Conservation (phyloP, 116 monocot genomes). For the Iris pallida region DNA sequence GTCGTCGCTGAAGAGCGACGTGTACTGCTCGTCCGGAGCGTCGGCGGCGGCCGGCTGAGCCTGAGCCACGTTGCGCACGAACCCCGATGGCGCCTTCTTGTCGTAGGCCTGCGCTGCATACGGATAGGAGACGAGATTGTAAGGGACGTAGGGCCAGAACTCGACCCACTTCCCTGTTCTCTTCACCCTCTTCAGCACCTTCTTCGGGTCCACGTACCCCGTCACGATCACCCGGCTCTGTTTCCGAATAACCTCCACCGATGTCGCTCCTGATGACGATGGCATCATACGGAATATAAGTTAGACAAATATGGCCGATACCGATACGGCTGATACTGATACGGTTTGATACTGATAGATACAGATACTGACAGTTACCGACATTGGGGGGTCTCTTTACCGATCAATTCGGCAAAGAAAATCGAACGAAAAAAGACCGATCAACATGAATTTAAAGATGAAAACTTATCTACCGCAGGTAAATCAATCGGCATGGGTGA, state of each 20-base stretch:
- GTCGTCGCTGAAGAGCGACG: slow-evolving; percentile 46
- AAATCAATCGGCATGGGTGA: too few relatives aligned
- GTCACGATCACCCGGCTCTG: slow-evolving; percentile 54
- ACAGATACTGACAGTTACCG: too few relatives aligned
- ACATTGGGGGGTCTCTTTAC: too few relatives aligned
- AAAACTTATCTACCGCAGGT: too few relatives aligned
- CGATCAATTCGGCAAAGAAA: too few relatives aligned
- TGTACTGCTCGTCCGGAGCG: slow-evolving; percentile 26
- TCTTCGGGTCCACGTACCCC: slow-evolving; percentile 57
- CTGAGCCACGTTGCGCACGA: slow-evolving; percentile 26
- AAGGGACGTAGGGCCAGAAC: slow-evolving; percentile 69
- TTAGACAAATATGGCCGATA: too few relatives aligned
- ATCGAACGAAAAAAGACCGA: too few relatives aligned
- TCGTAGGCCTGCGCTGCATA: slow-evolving; percentile 26
- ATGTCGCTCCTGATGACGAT: slow-evolving; percentile 25
- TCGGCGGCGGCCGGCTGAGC: background rate
- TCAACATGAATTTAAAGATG: too few relatives aligned
- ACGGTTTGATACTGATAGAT: too few relatives aligned
- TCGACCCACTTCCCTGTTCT: slow-evolving; percentile 59
- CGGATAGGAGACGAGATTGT: slow-evolving; percentile 26
- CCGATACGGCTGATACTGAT: too few relatives aligned
- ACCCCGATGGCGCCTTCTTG: slow-evolving; percentile 36
- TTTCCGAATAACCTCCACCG: slow-evolving; percentile 47
- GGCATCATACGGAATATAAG: too few relatives aligned
- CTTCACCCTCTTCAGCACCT: slow-evolving; percentile 55